phyloP scores from a whole-genome alignment of 225 moss, liverwort and hornwort species.

The Pseudoscleropodium purum region DNA sequence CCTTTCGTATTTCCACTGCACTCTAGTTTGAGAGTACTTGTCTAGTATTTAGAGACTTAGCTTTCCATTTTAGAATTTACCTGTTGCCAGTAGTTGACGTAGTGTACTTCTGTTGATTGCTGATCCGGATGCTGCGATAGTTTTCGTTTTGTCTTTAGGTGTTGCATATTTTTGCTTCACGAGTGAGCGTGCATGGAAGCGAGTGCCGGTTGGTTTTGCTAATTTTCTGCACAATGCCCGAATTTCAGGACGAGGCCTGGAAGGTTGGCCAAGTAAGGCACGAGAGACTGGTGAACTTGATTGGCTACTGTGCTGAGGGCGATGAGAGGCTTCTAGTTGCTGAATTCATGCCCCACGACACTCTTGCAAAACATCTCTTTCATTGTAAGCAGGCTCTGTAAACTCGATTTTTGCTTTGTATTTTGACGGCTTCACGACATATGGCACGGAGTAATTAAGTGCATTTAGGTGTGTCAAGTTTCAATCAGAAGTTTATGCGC shows the following conservation, averaged over 20 bases:
- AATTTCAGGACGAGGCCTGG: constrained; percentile 54
- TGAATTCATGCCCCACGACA: constrained; percentile 57
- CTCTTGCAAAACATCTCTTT: constrained; percentile 55
- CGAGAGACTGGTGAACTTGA: constrained; percentile 44
- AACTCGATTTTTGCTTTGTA: background rate
- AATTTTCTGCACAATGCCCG: background rate
- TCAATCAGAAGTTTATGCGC: background rate
- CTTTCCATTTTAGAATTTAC: background rate
- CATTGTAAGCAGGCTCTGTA: constrained; percentile 31
- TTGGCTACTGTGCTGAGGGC: constrained; percentile 52
- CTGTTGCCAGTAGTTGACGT: background rate
- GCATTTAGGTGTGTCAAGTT: background rate
- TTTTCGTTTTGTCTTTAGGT: background rate
- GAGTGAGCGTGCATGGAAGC: background rate
- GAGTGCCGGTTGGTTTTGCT: background rate
- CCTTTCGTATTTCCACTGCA: background rate
- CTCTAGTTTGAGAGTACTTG: background rate
- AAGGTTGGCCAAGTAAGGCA: constrained; percentile 61
- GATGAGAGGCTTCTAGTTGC: constrained; percentile 56
- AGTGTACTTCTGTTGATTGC: background rate
- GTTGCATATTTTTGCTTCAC: background rate
- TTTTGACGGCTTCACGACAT: too few species aligned
- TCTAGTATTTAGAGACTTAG: background rate
- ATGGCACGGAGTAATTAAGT: background rate
- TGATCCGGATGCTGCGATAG: background rate